Evolutionary conservation across 305 asterid genomes (phyloP).

Genomic region (Fraxinus floribunda): DNA sequence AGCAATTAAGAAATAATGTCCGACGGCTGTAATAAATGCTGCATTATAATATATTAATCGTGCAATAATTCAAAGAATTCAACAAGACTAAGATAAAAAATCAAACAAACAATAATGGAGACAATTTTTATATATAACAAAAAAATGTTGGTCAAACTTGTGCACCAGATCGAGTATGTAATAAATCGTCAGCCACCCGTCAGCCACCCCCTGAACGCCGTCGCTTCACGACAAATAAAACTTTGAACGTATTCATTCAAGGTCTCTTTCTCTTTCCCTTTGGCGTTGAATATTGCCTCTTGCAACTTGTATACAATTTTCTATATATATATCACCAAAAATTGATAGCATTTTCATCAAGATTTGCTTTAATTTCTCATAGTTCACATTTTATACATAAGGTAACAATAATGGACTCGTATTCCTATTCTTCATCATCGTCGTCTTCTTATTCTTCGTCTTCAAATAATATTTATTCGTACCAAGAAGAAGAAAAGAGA

Average conservation of each 20-base stretch:
- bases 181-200: neutral
- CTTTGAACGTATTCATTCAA: neutral
- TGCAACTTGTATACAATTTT: neutral
- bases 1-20: neutral
- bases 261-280: neutral
- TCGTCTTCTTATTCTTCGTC: neutral
- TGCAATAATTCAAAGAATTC: neutral
- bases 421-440: conserved; percentile 13
- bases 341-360: neutral
- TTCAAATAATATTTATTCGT: neutral
- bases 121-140: neutral
- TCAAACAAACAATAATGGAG: neutral
- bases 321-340: neutral
- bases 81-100: neutral
- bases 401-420: neutral
- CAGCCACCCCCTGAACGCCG: neutral
- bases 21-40: neutral
- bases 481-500: conserved; percentile 4
- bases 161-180: neutral
- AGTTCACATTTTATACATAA: neutral
- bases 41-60: neutral
- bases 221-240: conserved; percentile 1
- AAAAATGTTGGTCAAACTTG: neutral
- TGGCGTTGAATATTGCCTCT: neutral
- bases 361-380: neutral